Evolutionary conservation across 2,329 filamentous ascomycete species (phyloP).

Genomic region (Pseudogymnoascus sp.): DNA sequence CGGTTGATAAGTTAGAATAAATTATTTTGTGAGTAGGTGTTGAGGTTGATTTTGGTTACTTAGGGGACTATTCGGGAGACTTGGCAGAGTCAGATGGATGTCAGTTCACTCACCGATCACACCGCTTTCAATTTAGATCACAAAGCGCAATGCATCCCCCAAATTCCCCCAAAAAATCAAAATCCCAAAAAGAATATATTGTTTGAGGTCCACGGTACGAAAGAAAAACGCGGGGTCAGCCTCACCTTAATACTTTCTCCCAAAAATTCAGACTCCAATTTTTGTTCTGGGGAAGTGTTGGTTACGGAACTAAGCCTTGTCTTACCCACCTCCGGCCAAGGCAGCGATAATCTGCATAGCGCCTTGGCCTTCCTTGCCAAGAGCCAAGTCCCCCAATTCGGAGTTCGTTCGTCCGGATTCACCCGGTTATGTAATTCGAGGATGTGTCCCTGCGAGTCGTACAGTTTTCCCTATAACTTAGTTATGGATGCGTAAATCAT

Average conservation of each 20-base stretch:
- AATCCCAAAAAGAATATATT: neutral
- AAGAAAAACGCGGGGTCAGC: neutral
- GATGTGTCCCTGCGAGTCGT: too few relatives aligned
- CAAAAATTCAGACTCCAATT: neutral
- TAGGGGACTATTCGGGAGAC: neutral
- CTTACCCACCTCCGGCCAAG: too few relatives aligned
- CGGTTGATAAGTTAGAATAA: neutral
- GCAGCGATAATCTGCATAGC: too few relatives aligned
- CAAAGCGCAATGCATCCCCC: neutral
- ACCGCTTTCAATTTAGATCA: neutral
- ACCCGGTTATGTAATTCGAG: too few relatives aligned
- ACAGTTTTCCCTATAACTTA: too few relatives aligned
- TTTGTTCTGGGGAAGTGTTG: neutral
- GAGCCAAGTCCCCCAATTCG: too few relatives aligned
- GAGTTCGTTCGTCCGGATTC: too few relatives aligned
- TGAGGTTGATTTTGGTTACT: neutral
- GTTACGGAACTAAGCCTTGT: too few relatives aligned
- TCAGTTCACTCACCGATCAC: neutral
- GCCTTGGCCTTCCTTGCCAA: too few relatives aligned
- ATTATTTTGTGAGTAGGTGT: neutral
- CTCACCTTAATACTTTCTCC: neutral
- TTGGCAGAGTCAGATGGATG: neutral
- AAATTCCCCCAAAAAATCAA: neutral
- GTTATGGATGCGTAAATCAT: too few relatives aligned
- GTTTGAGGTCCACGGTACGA: neutral